Evolutionary conservation across 805 yeast genomes (phyloP).

Genomic region (Hanseniaspora thailandica): DNA sequence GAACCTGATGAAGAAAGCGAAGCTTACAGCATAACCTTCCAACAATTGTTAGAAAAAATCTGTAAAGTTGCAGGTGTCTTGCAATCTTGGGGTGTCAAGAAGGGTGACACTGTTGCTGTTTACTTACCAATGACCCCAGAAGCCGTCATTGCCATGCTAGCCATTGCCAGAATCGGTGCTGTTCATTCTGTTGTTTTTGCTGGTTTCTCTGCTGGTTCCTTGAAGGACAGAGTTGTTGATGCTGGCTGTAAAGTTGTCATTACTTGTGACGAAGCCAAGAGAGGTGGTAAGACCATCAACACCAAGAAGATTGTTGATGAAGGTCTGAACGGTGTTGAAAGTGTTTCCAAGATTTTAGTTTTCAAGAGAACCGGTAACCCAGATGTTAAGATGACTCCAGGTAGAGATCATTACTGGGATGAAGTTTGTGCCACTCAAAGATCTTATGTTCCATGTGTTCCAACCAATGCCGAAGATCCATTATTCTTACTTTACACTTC

Average conservation of each 20-base stretch:
- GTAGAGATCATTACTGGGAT: constrained; percentile 93
- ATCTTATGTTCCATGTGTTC: constrained; percentile 73
- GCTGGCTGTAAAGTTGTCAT: constrained; percentile 78
- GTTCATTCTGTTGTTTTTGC: constrained; percentile 94
- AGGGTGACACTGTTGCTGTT: constrained; percentile 94
- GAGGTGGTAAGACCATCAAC: constrained; percentile 89
- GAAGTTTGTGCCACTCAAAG: constrained; percentile 74
- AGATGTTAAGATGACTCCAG: constrained; percentile 58
- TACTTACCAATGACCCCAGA: constrained; percentile 97
- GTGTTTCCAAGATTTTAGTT: constrained; percentile 72
- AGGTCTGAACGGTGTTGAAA: constrained; percentile 63
- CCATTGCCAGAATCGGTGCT: constrained; percentile 89
- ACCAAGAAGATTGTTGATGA: constrained; percentile 93
- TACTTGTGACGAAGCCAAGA: constrained; percentile 88
- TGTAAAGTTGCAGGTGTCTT: constrained; percentile 78
- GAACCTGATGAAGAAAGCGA: constrained; percentile 87
- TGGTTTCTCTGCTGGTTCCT: constrained; percentile 88
- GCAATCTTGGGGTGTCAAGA: constrained; percentile 70
- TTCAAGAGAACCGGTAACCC: constrained; percentile 75
- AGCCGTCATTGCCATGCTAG: constrained; percentile 87
- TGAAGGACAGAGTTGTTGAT: constrained; percentile 79
- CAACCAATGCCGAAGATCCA: constrained; percentile 89
- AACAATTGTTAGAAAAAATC: constrained; percentile 74
- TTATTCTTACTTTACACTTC: constrained; percentile 90
- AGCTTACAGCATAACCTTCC: constrained; percentile 65